phyloP scores from a whole-genome alignment of 768 basidiomycete genomes.

The Holtermannia corniformis region DNA sequence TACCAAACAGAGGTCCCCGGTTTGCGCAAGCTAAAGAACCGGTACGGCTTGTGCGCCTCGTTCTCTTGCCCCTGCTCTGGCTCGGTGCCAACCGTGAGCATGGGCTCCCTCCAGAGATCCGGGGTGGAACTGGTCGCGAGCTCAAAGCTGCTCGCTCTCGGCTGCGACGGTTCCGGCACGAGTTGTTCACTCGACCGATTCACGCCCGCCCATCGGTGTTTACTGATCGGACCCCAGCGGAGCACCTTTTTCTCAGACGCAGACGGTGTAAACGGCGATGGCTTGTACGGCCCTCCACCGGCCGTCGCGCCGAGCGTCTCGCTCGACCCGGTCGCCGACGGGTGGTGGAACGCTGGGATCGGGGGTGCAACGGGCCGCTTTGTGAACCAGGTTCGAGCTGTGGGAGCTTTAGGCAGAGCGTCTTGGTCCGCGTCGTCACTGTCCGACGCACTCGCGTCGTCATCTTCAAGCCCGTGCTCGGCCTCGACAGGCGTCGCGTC shows the following conservation, averaged over 20 bases:
- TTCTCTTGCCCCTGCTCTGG: background rate
- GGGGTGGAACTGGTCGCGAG: background rate
- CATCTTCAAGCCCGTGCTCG: constrained; percentile 3
- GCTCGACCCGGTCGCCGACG: constrained; percentile 22
- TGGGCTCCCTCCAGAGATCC: background rate
- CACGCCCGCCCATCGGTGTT: constrained; percentile 15
- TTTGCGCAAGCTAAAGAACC: constrained; percentile 16
- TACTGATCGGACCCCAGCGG: constrained; percentile 34
- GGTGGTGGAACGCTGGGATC: constrained; percentile 4
- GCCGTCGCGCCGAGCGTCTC: constrained; percentile 26
- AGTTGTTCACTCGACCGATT: background rate
- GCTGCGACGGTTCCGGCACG: background rate
- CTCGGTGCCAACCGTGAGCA: background rate
- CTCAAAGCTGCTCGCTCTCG: constrained; percentile 5
- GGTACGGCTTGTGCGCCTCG: constrained; percentile 8
- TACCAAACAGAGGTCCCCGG: background rate
- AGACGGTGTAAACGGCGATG: constrained; percentile 34
- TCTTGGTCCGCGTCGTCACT: too few relatives aligned
- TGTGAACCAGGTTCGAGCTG: constrained; percentile 33
- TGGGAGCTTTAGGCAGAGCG: constrained; percentile 19
- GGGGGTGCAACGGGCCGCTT: constrained; percentile 14
- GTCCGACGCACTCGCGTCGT: background rate
- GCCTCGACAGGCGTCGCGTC: constrained; percentile 32
- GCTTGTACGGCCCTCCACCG: constrained; percentile 15
- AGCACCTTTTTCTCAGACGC: constrained; percentile 36